phyloP scores from a whole-genome alignment of 169 alveolate species.

The Cryptosporidium parvum region DNA sequence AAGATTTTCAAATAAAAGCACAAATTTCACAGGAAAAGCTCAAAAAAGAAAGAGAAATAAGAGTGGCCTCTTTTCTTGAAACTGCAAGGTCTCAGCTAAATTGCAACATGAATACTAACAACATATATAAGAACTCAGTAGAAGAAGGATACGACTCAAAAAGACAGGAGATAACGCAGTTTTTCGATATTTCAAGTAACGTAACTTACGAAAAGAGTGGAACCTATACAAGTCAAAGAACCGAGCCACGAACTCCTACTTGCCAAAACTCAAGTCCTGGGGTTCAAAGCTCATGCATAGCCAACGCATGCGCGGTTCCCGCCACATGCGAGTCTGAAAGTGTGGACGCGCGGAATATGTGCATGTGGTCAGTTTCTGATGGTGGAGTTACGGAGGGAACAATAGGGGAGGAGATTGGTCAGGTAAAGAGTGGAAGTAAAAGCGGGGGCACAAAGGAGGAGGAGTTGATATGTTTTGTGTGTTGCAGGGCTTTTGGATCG shows the following conservation, averaged over 20 bases:
- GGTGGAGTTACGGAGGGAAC: background rate
- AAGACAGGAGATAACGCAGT: conserved; percentile 3
- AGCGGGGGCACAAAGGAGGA: background rate
- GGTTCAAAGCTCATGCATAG: background rate
- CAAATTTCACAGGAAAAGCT: background rate
- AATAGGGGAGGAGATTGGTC: background rate
- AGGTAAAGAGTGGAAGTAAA: background rate
- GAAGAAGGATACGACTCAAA: background rate
- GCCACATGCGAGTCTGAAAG: background rate
- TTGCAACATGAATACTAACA: background rate
- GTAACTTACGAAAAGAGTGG: background rate
- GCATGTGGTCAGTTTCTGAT: conserved; percentile 41
- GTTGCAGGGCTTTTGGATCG: conserved; percentile 37
- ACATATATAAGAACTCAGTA: background rate
- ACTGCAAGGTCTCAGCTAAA: conserved; percentile 43
- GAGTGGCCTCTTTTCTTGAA: conserved; percentile 44
- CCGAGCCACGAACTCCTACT: background rate
- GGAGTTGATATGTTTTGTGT: conserved; percentile 64
- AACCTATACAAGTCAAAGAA: background rate
- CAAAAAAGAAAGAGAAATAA: conserved; percentile 20
- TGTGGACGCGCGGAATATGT: background rate
- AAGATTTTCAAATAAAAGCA: background rate
- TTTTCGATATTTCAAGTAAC: conserved; percentile 18
- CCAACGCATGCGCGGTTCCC: background rate
- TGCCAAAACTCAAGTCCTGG: background rate